Evolutionary conservation across 1,284 basidiomycete genomes (phyloP), one percentile per base, ranked within the genome.

Genomic region (Trametes hirsuta): DNA sequence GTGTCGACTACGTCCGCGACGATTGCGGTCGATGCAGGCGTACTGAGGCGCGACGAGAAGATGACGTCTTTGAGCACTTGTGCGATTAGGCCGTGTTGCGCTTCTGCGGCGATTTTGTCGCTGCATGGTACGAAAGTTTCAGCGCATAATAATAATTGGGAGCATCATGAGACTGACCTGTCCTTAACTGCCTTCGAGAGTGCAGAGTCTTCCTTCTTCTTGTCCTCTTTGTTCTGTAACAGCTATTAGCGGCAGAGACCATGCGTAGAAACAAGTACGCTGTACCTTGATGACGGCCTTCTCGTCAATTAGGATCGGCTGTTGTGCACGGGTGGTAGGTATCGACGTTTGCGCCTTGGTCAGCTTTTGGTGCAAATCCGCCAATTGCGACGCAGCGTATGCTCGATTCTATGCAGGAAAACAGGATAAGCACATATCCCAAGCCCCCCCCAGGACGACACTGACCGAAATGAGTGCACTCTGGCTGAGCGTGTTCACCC

Each of bases 401-500:
- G 90, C 90, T 44, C 94, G 90, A 69, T 97, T 97, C 95, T 97
- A 68, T 11, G 15, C 21, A 6, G 3, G 18, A 6, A 5, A 35
- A 41, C 15, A 21, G 11, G 24, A 18, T 40, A 18, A 25, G 15
- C 39, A 11, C 6, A 18, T 10, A 10, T 30, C 10, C 8, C 6
- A 37, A 22, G 35, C 15, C 1, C 15, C 3, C 18, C 4, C n/a
- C 14, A 36, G 11, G 46, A 25, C 6, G 30, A 11, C 2, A 78
- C 91, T 53, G 58, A 96, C 95, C 44, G 94, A 94, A 45, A 98
- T 91, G 36, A 98, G 76, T 2, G 94, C 89, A 70, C 91, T 95
- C 71, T 95, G 93, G 69, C 91, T 93, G 35, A 99, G 82, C 0
- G 97, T 98, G 68, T 94, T 95, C 18, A 97, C 94, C 97, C 97